Percentiles rank a stretch among this genome's conserved stretches.
Conservation (phyloP, 2,329 filamentous ascomycete species). For the Magnaporthales sp. region DNA sequence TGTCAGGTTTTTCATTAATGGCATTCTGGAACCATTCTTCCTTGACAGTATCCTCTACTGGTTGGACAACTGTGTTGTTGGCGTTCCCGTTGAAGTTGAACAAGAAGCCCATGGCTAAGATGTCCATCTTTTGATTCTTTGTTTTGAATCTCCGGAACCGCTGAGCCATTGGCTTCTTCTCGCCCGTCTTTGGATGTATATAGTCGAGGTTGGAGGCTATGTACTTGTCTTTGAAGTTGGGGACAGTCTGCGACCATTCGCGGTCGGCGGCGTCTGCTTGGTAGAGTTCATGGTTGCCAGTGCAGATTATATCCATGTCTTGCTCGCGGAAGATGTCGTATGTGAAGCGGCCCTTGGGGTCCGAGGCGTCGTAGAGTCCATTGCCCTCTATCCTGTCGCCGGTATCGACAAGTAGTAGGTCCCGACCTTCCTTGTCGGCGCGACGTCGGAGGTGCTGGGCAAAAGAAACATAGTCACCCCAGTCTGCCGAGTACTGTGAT, state of each 20-base stretch:
- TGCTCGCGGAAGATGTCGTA: conserved; percentile 82
- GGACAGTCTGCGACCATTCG: conserved; percentile 73
- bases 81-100: conserved; percentile 89
- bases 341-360: conserved; percentile 80
- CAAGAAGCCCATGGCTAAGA: conserved; percentile 87
- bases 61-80: conserved; percentile 81
- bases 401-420: conserved; percentile 90
- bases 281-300: conserved; percentile 95
- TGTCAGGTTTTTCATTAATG: conserved; percentile 74
- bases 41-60: conserved; percentile 70
- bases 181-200: conserved; percentile 54
- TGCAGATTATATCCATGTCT: conserved; percentile 73
- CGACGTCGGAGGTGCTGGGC: conserved; percentile 70
- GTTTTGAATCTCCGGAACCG: conserved; percentile 87
- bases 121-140: conserved; percentile 74
- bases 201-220: conserved; percentile 92
- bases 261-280: conserved; percentile 65
- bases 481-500: conserved; percentile 90
- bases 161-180: conserved; percentile 68
- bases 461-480: conserved; percentile 97
- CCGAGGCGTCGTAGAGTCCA: conserved; percentile 83
- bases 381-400: conserved; percentile 91
- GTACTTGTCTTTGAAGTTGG: conserved; percentile 72
- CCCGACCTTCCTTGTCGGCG: conserved; percentile 69
- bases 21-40: conserved; percentile 85